A percentile compares a stretch with the other conserved stretches of the same genome.
Conservation (phyloP, 1,284 basidiomycete species). For the Leccinum subfulvum region DNA sequence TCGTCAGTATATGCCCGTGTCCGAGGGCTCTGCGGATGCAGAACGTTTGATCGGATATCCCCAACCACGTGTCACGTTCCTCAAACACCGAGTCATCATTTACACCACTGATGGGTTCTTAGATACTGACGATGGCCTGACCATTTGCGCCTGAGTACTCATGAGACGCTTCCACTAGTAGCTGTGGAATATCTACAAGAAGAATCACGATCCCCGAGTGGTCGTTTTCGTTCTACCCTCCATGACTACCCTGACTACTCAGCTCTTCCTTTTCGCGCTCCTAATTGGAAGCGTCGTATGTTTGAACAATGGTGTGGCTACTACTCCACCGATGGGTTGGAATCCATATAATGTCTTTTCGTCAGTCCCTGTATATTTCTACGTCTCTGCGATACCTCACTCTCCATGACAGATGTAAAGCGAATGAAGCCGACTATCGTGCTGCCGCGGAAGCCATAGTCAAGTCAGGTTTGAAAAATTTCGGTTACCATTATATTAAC, state of each 20-base stretch:
- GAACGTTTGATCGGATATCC: neutral
- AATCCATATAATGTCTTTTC: conserved; percentile 47
- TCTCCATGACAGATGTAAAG: conserved; percentile 1
- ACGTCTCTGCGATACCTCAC: neutral
- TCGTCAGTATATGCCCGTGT: neutral
- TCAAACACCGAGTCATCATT: neutral
- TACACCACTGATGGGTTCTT: neutral
- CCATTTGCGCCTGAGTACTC: neutral
- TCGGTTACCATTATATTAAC: conserved; percentile 10
- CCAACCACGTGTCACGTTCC: neutral
- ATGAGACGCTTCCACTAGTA: neutral
- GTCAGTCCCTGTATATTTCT: conserved; percentile 28
- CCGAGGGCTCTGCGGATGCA: neutral
- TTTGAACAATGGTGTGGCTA: conserved; percentile 42
- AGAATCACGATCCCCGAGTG: neutral
- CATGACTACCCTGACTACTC: neutral
- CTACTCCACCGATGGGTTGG: conserved; percentile 48
- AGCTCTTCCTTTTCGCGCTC: neutral
- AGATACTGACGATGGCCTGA: neutral
- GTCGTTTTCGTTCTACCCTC: neutral
- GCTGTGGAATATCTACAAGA: neutral
- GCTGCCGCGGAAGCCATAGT: conserved; percentile 3
- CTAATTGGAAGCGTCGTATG: conserved; percentile 11
- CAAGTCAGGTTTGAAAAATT: conserved; percentile 2
- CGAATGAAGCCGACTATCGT: conserved; percentile 8